Evolutionary conservation across 495 filamentous ascomycete species (phyloP), one percentile per base, ranked within the genome.

Genomic region (Extremus antarcticus): DNA sequence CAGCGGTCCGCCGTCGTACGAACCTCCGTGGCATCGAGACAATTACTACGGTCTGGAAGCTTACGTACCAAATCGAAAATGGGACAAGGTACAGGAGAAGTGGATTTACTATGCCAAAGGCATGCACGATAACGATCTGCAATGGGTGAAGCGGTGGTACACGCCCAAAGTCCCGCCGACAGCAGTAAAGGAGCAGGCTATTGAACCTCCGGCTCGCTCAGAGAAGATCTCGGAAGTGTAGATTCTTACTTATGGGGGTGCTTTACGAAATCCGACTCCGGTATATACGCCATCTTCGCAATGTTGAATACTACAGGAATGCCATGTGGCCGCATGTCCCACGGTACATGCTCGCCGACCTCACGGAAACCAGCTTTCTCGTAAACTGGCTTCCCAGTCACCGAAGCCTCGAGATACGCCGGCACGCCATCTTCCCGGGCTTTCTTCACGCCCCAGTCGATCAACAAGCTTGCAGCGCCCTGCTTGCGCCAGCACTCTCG

Each of bases 1-100:
- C 16, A 64, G 60, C 19, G 78, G 78, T 0, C 74, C 74, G 8
- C 67, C 69, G 0, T 73, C 72, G 0, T 55, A 73, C 10, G 75
- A 79, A 29, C 70, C 78, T 10, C 77, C 77, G 2, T 76, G 66
- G 48, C 64, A 74, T 48, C 66, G 78, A 25, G 78, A 79, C 53
- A 71, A 72, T 20, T 80, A 80, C 58, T 78, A 80, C 60, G 68
- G 76, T 66, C 66, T 80, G 11, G 71, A 74, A 23, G 54, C 58
- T 15, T 64, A 64, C 43, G 43, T 64, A 19, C 62, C 62, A 29
- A 61, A 64, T 25, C 51, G 62, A 19, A 57, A 54, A 20, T 64
- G 62, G 62, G 17, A 17, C 2, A 58, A 45, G 29, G 62, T 61
- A 21, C 11, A 59, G 32, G 43, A 49, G 21, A 47, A 22, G 25